Evolutionary conservation across 306 rosid species (phyloP).

Genomic region (Spatholobus suberectus): DNA sequence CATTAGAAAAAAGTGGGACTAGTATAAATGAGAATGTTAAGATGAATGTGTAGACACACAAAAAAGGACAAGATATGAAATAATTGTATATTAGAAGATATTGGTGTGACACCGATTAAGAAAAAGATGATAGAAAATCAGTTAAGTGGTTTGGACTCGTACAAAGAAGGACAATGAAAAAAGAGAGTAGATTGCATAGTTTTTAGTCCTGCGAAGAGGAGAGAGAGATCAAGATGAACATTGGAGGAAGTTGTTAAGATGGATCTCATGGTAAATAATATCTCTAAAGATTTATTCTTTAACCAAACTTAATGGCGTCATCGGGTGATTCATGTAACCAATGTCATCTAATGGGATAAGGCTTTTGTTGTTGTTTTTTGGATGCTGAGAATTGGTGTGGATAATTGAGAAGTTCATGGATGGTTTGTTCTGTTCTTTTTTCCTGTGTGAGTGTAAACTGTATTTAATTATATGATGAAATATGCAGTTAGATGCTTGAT

Average conservation of each 20-base stretch:
- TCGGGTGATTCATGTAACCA: background rate
- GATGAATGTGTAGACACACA: background rate
- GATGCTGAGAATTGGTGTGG: background rate
- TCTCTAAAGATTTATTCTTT: background rate
- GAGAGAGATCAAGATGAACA: background rate
- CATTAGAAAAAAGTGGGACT: background rate
- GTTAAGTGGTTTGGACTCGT: background rate
- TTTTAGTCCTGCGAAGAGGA: background rate
- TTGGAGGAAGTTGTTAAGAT: background rate
- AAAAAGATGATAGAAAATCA: background rate
- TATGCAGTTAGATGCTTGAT: background rate
- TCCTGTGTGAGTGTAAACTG: background rate
- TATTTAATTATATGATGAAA: background rate
- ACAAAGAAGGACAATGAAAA: background rate
- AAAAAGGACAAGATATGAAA: too few relatives aligned
- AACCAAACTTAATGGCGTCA: background rate
- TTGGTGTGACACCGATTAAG: background rate
- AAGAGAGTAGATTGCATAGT: too few relatives aligned
- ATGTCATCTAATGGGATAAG: background rate
- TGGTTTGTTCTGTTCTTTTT: background rate
- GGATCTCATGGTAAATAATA: background rate
- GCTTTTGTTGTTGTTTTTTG: background rate
- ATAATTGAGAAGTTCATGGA: background rate
- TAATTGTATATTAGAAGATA: too few relatives aligned
- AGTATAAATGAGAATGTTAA: background rate